Evolutionary conservation across 306 rosid genomes (phyloP).

Genomic region (Vigna reflexopilosa): DNA sequence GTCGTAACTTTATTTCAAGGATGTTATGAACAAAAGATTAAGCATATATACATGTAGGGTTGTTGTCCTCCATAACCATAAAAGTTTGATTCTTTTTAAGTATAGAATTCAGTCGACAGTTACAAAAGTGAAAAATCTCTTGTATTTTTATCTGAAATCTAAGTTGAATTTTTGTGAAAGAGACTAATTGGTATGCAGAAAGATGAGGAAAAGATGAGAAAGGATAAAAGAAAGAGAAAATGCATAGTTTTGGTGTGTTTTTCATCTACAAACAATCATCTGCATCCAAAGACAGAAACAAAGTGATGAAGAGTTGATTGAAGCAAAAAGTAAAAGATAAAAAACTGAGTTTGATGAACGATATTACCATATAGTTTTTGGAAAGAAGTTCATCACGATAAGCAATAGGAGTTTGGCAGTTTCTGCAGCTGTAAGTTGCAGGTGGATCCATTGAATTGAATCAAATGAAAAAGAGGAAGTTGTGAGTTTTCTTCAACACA

Average conservation of each 20-base stretch:
- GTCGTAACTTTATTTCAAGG: too few species aligned
- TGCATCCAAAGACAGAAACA: not conserved
- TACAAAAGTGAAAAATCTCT: too few species aligned
- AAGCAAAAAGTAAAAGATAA: not conserved
- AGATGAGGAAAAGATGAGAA: not conserved
- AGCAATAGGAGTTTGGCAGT: conserved; percentile 46
- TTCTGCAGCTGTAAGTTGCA: conserved; percentile 41
- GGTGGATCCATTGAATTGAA: conserved; percentile 30
- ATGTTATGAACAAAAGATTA: too few species aligned
- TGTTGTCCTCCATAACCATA: too few species aligned
- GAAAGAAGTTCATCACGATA: conserved; percentile 43
- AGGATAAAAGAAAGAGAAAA: not conserved
- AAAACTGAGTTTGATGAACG: not conserved
- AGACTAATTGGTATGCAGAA: too few species aligned
- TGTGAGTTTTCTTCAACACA: not conserved
- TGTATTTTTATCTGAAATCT: too few species aligned
- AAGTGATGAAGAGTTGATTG: not conserved
- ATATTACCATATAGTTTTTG: conserved; percentile 22
- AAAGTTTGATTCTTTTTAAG: too few species aligned
- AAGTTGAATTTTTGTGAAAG: too few species aligned
- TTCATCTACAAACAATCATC: not conserved
- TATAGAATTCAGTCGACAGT: too few species aligned
- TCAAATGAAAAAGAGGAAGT: not conserved
- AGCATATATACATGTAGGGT: too few species aligned
- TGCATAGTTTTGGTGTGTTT: not conserved